phyloP scores from a whole-genome alignment of 2,329 filamentous ascomycete species.

The Cladosporium sphaerospermum region DNA sequence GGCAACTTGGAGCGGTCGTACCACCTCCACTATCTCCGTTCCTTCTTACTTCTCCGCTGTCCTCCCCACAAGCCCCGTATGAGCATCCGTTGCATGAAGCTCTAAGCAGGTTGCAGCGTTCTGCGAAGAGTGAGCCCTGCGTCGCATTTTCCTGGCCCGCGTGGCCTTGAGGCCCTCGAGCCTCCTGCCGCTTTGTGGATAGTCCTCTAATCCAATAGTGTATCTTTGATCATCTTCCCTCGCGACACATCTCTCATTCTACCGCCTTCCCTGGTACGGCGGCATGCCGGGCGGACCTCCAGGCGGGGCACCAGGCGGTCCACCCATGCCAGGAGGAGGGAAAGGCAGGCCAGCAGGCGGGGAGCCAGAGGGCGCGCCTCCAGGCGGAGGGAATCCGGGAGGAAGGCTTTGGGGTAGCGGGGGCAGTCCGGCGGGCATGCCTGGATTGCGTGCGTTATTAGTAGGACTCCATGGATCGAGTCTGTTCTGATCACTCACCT shows the following conservation, averaged over 20 bases:
- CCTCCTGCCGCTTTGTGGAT: too few species aligned
- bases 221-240: neutral
- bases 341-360: constrained; percentile 44
- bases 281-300: constrained; percentile 5
- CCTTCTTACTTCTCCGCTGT: too few species aligned
- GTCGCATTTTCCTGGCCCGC: too few species aligned
- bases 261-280: constrained; percentile 7
- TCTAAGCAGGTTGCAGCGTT: too few species aligned
- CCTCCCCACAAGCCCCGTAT: too few species aligned
- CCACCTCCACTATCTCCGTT: too few species aligned
- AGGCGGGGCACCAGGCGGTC: neutral
- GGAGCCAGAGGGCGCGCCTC: constrained; percentile 50
- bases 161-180: too few species aligned
- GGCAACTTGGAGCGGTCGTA: too few species aligned
- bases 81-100: too few species aligned
- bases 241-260: neutral
- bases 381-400: constrained; percentile 4
- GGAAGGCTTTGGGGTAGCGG: neutral
- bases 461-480: neutral
- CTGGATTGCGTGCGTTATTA: neutral
- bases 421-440: constrained; percentile 1
- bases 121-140: too few species aligned
- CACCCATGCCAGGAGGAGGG: neutral
- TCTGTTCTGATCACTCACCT: neutral
- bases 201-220: too few species aligned